Evolutionary conservation across 1,284 basidiomycete genomes (phyloP).

Genomic region (Ganoderma leucocontextum): DNA sequence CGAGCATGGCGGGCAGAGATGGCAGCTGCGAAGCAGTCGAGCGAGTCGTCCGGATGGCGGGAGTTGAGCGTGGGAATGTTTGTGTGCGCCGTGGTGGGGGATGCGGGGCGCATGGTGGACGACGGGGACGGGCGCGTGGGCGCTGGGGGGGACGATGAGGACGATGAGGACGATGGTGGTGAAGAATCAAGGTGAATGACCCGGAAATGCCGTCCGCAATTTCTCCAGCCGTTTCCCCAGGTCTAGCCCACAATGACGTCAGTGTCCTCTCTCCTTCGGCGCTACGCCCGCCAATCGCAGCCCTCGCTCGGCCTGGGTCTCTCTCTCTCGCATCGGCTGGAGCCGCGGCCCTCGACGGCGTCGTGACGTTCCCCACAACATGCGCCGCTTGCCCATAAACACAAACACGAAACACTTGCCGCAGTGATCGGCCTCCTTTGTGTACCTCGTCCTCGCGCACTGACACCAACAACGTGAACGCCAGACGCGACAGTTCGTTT

Average conservation of each 20-base stretch:
- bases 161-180: constrained; percentile 30
- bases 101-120: constrained; percentile 12
- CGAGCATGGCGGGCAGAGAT: constrained; percentile 34
- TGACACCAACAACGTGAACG: too few relatives aligned
- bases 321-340: neutral
- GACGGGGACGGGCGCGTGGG: constrained; percentile 11
- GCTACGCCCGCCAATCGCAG: constrained; percentile 22
- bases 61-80: constrained; percentile 10
- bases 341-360: neutral
- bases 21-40: constrained; percentile 31
- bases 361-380: too few relatives aligned
- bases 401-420: too few relatives aligned
- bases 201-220: constrained; percentile 24
- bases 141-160: constrained; percentile 24
- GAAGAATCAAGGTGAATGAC: constrained; percentile 26
- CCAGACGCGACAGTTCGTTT: too few relatives aligned
- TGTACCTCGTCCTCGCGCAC: too few relatives aligned
- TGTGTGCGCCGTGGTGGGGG: constrained; percentile 27
- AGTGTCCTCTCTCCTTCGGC: constrained; percentile 12
- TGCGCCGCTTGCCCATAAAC: too few relatives aligned
- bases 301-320: neutral
- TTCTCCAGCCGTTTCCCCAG: constrained; percentile 22
- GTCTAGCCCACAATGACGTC: constrained; percentile 32
- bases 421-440: too few relatives aligned
- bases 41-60: constrained; percentile 24